Evolutionary conservation across 208 protist species (phyloP), one percentile per base, ranked within the genome.

Genomic region (Leishmania mexicana): DNA sequence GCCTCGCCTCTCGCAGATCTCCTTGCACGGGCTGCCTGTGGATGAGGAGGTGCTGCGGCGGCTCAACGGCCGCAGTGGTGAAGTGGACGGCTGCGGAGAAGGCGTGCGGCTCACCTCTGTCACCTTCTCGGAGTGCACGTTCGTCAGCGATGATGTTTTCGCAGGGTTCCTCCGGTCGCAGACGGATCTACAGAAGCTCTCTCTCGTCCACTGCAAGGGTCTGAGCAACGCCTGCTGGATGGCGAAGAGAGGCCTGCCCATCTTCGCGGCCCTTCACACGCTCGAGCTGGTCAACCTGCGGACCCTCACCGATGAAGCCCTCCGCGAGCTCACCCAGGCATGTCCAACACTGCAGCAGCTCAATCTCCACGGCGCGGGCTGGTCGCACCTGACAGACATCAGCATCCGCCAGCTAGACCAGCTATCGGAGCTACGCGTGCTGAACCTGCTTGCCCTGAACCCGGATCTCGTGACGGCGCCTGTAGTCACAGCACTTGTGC

Each of bases 41-140:
- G 35, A 78, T 42, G 53, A n/a, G 28, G 74, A 78, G 54, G 47
- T 65, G 53, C 49, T 78, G 57, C 74, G 57, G 17, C 74, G 53
- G 13, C 24, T 78, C 53, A 58, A 65, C 53, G 35, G 57, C 11
- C 53, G 74, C n/a, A 31, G 40, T 31, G 71, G 8, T 3, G 42
- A 75, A n/a, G 42, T 35, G 8, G 71, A 15, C 42, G 71, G 71
- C 71, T 28, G 71, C 45, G 35, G 42, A 21, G 45, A 76, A 42
- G 35, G 72, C 21, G 45, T 65, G n/a, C 49, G 31, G n/a, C 74
- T 78, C 53, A 51, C 74, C 53, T 62, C 47, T n/a, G 24, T 78
- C n/a, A 65, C 74, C 49, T 78, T 78, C 40, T 78, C 74, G 5
- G 74, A 78, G 57, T 78, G 74, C 51, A 78, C 74, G 10, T 78